Percentiles rank a stretch among this genome's conserved stretches.
Conservation (phyloP, 176 grass and related monocot species). For the Carex parvula region DNA sequence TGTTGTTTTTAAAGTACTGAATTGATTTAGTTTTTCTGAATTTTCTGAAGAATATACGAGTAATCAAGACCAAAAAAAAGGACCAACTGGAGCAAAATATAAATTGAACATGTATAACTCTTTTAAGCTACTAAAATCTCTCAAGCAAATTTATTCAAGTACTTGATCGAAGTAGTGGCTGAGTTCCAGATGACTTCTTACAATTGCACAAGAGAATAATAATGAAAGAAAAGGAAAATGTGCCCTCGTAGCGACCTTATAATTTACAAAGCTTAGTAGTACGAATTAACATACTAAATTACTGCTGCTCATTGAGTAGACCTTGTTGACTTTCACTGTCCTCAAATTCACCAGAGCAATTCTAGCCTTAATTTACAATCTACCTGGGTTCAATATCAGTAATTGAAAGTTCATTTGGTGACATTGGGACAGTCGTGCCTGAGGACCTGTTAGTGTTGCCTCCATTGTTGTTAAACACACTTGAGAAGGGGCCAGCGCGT, state of each 20-base stretch:
- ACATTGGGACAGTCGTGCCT: neutral
- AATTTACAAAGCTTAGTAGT: neutral
- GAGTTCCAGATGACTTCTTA: neutral
- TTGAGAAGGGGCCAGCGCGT: neutral
- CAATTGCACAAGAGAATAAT: neutral
- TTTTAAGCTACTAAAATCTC: neutral
- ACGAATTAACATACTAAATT: neutral
- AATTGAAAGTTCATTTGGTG: conserved; percentile 35
- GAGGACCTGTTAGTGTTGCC: neutral
- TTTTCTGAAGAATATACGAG: too few species aligned
- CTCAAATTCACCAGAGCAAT: neutral
- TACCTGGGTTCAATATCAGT: conserved; percentile 37
- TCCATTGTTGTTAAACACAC: neutral
- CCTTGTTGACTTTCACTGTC: neutral
- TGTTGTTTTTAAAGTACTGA: too few species aligned
- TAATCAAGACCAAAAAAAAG: too few species aligned
- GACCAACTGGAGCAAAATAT: neutral
- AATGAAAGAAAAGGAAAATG: neutral
- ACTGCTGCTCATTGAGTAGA: neutral
- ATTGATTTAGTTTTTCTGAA: too few species aligned
- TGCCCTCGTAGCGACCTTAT: neutral
- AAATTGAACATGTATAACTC: neutral
- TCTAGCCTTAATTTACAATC: neutral
- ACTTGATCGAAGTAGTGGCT: neutral
- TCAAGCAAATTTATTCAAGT: neutral